Conservation (phyloP, 2,329 filamentous ascomycete species). For the Penicillium crustosum region DNA sequence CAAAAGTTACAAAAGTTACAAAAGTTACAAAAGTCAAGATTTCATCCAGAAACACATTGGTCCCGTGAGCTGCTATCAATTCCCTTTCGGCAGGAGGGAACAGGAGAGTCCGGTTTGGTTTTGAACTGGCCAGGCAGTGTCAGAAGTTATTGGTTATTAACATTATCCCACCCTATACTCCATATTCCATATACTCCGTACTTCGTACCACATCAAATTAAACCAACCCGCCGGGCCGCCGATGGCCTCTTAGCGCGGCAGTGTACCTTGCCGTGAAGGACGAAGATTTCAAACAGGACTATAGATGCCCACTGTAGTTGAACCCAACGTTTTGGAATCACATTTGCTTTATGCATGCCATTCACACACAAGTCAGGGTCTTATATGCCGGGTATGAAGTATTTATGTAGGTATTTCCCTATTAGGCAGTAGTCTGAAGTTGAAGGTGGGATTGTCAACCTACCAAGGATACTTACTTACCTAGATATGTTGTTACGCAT, state of each 20-base stretch:
- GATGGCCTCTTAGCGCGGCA: background rate
- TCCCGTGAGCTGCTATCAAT: background rate
- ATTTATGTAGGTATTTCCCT: background rate
- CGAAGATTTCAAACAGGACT: constrained; percentile 1
- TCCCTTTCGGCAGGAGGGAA: background rate
- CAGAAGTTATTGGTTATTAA: background rate
- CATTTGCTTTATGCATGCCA: constrained; percentile 1
- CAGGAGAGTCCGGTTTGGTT: background rate
- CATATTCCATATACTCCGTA: background rate
- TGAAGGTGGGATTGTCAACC: background rate
- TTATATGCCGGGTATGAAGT: no score
- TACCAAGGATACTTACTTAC: background rate
- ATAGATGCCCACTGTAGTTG: background rate
- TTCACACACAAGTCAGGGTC: background rate
- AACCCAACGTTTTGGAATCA: constrained; percentile 1
- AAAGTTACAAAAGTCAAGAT: background rate
- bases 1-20: no score
- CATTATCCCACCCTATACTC: background rate
- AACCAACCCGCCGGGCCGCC: background rate
- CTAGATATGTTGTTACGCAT: background rate
- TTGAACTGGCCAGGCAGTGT: background rate
- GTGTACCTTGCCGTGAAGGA: constrained; percentile 1
- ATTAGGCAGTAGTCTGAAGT: constrained; percentile 3
- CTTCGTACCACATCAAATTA: background rate
- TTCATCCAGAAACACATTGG: background rate